Conservation (phyloP, 1,284 basidiomycete species). For the Cryptococcus neoformans region DNA sequence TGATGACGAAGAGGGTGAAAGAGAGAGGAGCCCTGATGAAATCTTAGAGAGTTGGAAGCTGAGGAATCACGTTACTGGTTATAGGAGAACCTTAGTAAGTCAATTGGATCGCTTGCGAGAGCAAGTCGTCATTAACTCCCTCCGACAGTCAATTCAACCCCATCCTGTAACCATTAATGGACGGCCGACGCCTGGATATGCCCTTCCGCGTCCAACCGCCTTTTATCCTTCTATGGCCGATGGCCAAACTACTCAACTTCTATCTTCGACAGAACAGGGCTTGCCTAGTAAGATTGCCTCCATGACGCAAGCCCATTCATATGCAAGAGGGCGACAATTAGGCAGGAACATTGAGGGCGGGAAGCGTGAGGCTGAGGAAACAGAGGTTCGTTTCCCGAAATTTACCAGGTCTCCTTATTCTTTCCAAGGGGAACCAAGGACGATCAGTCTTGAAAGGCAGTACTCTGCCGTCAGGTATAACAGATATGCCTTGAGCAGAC, state of each 20-base stretch:
- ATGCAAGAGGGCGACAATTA: background rate
- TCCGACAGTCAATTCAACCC: background rate
- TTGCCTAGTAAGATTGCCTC: too few species aligned
- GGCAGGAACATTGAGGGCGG: background rate
- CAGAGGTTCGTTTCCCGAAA: background rate
- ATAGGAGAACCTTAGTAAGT: background rate
- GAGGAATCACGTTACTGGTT: background rate
- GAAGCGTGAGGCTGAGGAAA: background rate
- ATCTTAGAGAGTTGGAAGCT: background rate
- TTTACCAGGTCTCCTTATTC: background rate
- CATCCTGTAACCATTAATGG: background rate
- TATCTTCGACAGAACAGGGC: too few species aligned
- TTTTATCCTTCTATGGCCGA: too few species aligned
- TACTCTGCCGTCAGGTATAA: background rate
- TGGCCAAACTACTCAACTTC: too few species aligned
- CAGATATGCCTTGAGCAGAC: background rate
- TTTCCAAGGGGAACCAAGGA: background rate
- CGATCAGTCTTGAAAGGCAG: background rate
- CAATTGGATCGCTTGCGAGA: background rate
- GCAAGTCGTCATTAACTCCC: background rate
- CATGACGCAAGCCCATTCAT: too few species aligned
- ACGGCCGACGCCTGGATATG: too few species aligned
- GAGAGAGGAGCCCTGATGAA: background rate
- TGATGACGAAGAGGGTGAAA: background rate
- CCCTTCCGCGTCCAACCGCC: too few species aligned